These are phyloP conservation scores for Russula vinacea DNA, from an alignment of 768 basidiomycete species.

Conservation along the genomic window DNA sequence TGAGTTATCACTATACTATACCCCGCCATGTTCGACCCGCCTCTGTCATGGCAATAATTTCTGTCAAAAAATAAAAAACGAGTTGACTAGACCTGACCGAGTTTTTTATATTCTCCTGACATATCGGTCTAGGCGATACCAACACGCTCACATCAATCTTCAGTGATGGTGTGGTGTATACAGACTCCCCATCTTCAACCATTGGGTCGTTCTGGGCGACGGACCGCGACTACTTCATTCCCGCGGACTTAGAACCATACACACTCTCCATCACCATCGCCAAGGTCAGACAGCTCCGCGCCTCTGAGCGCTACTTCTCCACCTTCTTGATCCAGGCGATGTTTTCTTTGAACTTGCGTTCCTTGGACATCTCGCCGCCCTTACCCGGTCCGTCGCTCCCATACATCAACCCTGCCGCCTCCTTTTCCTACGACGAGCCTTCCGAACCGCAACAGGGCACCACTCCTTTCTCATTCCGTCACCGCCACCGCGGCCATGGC, in stretches of 20 bases:
- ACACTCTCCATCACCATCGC: background rate
- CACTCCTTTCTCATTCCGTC: background rate
- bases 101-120: background rate
- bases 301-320: background rate
- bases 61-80: background rate
- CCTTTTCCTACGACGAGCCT: background rate
- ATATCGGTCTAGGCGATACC: background rate
- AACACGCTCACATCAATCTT: conserved; percentile 14
- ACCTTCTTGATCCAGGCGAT: conserved; percentile 8
- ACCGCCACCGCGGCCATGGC: conserved; percentile 5
- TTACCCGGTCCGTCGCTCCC: background rate
- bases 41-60: background rate
- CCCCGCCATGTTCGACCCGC: background rate
- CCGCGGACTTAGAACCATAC: background rate
- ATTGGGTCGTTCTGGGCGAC: background rate
- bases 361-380: background rate
- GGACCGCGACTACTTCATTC: background rate
- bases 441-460: background rate
- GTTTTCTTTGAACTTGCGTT: background rate
- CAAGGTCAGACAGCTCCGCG: background rate
- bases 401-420: background rate
- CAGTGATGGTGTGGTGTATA: background rate
- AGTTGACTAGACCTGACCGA: background rate
- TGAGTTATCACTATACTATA: background rate
- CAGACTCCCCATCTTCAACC: background rate